Evolutionary conservation across 1,284 basidiomycete genomes (phyloP).

Genomic region (Meripilus lineatus): DNA sequence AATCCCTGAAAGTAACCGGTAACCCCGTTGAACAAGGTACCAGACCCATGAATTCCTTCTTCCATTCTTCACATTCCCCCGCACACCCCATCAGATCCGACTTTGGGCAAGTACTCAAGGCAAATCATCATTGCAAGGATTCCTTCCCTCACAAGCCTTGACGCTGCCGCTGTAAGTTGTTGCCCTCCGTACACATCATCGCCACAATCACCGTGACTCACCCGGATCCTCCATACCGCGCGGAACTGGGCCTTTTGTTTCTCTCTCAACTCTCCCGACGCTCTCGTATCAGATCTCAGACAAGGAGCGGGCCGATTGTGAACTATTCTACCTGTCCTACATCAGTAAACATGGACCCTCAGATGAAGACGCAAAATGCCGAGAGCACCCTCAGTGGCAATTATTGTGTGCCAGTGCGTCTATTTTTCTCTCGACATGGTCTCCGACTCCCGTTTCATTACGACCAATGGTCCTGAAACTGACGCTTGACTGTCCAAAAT

Average conservation of each 20-base stretch:
- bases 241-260: too few relatives aligned
- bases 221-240: too few relatives aligned
- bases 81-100: constrained; percentile 6
- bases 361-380: constrained; percentile 39
- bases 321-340: constrained; percentile 77
- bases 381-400: constrained; percentile 59
- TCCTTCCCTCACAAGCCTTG: constrained; percentile 56
- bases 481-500: neutral
- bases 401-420: constrained; percentile 59
- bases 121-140: constrained; percentile 73
- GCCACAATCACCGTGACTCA: neutral
- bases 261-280: constrained; percentile 1
- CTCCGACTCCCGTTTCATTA: neutral
- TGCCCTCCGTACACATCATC: constrained; percentile 3
- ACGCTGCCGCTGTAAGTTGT: constrained; percentile 59
- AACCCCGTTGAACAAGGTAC: constrained; percentile 61
- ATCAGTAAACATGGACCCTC: constrained; percentile 42
- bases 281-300: constrained; percentile 43
- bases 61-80: constrained; percentile 3
- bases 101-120: constrained; percentile 44
- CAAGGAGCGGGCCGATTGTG: constrained; percentile 80
- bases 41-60: too few relatives aligned
- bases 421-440: neutral
- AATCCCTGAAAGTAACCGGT: constrained; percentile 51
- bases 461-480: neutral